Base-by-base conservation (phyloP, 2,329 filamentous ascomycete genomes). In the Parastagonospora avenae region DNA sequence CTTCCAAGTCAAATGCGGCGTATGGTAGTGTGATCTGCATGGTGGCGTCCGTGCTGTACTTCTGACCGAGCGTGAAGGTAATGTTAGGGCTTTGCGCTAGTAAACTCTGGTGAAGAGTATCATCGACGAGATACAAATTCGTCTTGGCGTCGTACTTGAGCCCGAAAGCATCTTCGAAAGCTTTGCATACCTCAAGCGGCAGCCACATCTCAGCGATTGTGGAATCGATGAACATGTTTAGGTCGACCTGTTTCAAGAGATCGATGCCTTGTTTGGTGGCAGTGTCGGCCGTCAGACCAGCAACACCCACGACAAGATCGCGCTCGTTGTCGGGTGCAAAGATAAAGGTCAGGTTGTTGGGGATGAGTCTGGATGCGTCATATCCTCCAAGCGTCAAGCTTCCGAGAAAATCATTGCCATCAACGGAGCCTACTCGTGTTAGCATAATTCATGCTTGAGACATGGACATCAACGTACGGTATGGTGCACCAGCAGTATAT, bases 401-500 rank as follows among this genome's bases (percentile, higher is more conserved):
- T 11, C 66, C 72, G 8, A 73, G 67, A n/a, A 75, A 69, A 7
- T 66, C 68, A 11, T 66, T 62, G 41, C 62, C 64, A 27, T 63
- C 19, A 24, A 24, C 5, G 19, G 19, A 24, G 19, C 19, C 72
- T 75, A 28, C 31, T 45, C 51, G 44, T 55, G 46, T 58, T 55
- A 46, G 54, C 38, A n/a, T 8, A 9, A 19, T 11, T 9, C 24
- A 16, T 12, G n/a, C 7, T 30, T 4, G 19, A 12, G 38, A 9
- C 11, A 37, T 15, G 8, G 16, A 7, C 15, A 14, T 11, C n/a
- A 27, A 72, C 82, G 69, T 75, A 86, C 86, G 80, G 64, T 91
- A 91, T 54, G 82, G 81, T n/a, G 87, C 87, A 12, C 89, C 89
- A 35, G 88, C 88, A 3, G 89, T 91, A 68, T 87, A 92, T 44